Evolutionary conservation across 2,329 filamentous ascomycete species (phyloP).

Genomic region (Pseudofabraea citricarpa): DNA sequence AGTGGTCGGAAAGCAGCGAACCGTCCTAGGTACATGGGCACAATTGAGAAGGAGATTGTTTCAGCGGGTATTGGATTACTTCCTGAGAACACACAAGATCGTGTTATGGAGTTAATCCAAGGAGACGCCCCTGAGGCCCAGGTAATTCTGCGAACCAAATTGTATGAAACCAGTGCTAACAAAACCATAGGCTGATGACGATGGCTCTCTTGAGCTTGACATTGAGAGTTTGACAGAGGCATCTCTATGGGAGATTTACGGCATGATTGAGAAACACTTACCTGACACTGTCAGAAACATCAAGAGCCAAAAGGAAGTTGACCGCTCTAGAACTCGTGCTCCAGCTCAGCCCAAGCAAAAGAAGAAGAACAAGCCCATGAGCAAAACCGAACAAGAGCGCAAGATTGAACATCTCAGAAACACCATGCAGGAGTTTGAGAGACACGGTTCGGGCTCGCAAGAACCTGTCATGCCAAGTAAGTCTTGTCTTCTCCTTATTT

Average conservation of each 20-base stretch:
- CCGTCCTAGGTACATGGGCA: conserved; percentile 53
- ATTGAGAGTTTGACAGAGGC: conserved; percentile 53
- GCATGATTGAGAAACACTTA: conserved; percentile 43
- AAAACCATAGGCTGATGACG: conserved; percentile 34
- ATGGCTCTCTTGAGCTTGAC: conserved; percentile 54
- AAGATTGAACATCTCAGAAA: conserved; percentile 60
- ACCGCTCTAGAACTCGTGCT: conserved; percentile 25
- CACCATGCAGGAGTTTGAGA: conserved; percentile 44
- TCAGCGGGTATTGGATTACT: conserved; percentile 80
- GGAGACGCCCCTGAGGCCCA: conserved; percentile 71
- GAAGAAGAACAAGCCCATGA: conserved; percentile 72
- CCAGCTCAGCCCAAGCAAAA: conserved; percentile 30
- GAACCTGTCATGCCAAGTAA: conserved; percentile 33
- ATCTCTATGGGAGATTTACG: conserved; percentile 49
- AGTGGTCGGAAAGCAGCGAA: conserved; percentile 37
- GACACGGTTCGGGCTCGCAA: conserved; percentile 27
- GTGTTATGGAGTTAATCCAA: conserved; percentile 86
- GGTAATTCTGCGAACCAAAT: conserved; percentile 31
- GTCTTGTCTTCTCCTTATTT: conserved; percentile 6
- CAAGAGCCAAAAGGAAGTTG: conserved; percentile 12
- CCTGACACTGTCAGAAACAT: conserved; percentile 38
- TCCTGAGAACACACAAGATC: conserved; percentile 70
- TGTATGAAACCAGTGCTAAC: conserved; percentile 18
- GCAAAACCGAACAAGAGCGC: conserved; percentile 64
- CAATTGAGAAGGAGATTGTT: conserved; percentile 86